These are phyloP conservation scores for Candida wancherniae DNA, from an alignment of 805 yeast species.

Conservation along the genomic window DNA sequence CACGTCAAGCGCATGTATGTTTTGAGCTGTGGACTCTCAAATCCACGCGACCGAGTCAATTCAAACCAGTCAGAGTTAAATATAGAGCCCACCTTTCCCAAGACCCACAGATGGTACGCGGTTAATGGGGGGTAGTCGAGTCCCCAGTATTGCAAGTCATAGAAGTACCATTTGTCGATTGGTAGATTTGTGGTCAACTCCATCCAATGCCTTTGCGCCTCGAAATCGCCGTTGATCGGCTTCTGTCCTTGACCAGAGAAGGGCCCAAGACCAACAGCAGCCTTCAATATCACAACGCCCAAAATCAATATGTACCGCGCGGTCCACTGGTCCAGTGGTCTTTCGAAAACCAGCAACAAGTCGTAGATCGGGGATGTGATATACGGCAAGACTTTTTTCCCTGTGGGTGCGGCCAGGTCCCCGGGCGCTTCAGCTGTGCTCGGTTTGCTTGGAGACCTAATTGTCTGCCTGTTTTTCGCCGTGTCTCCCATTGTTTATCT, in stretches of 20 bases:
- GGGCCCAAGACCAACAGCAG: constrained; percentile 85
- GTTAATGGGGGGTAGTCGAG: constrained; percentile 96
- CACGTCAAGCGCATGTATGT: constrained; percentile 83
- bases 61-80: constrained; percentile 73
- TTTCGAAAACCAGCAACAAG: constrained; percentile 70
- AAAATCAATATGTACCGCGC: constrained; percentile 72
- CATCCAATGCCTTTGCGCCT: constrained; percentile 98
- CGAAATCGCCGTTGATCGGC: constrained; percentile 93
- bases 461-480: too few species aligned
- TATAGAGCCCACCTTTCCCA: constrained; percentile 67
- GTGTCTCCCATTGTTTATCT: too few species aligned
- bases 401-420: not conserved
- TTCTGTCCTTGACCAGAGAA: constrained; percentile 68
- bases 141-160: constrained; percentile 92
- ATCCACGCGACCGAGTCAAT: constrained; percentile 67
- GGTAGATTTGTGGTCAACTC: constrained; percentile 82
- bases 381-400: constrained; percentile 7
- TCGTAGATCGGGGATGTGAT: constrained; percentile 56
- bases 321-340: constrained; percentile 87
- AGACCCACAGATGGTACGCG: constrained; percentile 82
- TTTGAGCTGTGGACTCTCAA: constrained; percentile 62
- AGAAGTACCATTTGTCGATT: constrained; percentile 76
- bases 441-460: too few species aligned
- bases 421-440: not conserved
- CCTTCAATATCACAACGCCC: constrained; percentile 68